These are phyloP conservation scores for Trapa bicornis DNA, from an alignment of 345 rosid genomes.

Conservation along the genomic window DNA sequence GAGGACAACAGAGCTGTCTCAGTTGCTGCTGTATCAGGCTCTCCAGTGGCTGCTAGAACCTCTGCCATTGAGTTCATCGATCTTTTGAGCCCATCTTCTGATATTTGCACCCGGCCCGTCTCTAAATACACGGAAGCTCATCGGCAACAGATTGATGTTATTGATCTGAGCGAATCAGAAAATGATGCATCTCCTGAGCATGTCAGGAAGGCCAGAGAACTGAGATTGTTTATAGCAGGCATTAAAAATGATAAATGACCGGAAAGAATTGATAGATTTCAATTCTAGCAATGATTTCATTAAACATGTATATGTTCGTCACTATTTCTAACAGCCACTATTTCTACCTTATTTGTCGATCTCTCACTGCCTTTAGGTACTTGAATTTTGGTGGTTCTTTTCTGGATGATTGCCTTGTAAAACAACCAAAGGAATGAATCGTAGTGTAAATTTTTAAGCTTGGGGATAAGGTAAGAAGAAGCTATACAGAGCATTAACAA, in stretches of 20 bases:
- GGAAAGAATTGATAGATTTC: not conserved
- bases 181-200: slow-evolving; percentile 49
- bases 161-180: slow-evolving; percentile 69
- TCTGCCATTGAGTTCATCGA: slow-evolving; percentile 42
- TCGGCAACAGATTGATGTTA: slow-evolving; percentile 18
- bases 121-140: slow-evolving; percentile 18
- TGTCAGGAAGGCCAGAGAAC: slow-evolving; percentile 46
- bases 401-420: not conserved
- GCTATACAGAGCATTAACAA: not conserved
- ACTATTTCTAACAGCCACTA: not conserved
- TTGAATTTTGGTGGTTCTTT: not conserved
- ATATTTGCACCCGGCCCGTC: slow-evolving; percentile 6
- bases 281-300: too few species aligned
- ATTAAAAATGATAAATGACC: slow-evolving; percentile 26
- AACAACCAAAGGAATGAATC: not conserved
- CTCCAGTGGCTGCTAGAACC: not conserved
- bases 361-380: not conserved
- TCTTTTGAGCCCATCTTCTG: slow-evolving; percentile 66
- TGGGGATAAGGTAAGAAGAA: not conserved
- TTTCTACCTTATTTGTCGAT: not conserved
- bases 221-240: slow-evolving; percentile 45
- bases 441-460: not conserved
- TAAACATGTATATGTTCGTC: not conserved
- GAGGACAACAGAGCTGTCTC: slow-evolving; percentile 8
- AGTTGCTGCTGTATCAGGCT: slow-evolving; percentile 7